Evolutionary conservation across 2,329 filamentous ascomycete genomes (phyloP), one percentile per base, ranked within the genome.

Genomic region (Pyrenophora seminiperda): DNA sequence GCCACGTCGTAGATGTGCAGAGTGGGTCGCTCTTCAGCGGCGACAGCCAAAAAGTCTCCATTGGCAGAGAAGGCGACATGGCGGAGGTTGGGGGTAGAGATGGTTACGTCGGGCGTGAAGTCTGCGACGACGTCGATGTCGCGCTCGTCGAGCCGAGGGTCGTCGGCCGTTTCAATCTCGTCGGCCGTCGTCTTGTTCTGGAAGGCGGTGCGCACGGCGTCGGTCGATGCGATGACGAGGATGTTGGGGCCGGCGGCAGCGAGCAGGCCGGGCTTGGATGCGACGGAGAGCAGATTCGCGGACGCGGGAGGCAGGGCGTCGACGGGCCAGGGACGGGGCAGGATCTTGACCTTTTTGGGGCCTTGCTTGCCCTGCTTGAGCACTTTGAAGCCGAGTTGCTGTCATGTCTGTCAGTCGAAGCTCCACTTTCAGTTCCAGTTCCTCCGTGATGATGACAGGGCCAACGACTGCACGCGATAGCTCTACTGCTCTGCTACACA

Each of bases 31-130:
- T 82, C 79, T 73, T 96, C 90, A 2, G 90, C 90, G 9, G 90
- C 91, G 19, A 97, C 78, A 29, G 96, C 83, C 53, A 99, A 78
- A 61, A 88, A 91, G 62, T 84, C 85, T 69, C 97, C 95, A 65
- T 95, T 90, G n/a, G 90, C 83, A 0, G 91, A 93, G 71, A 99
- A 99, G 13, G 87, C 86, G 15, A 99, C 80, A 71, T 99, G 94
- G 9, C 91, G 95, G 45, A 96, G 83, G 61, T 88, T 86, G 65
- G 89, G 83, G 64, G 95, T 81, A 1, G 85, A 78, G 5, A 97
- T 81, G 51, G 81, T 87, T 42, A 89, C 77, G 69, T 93, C 85
- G 3, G 92, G 88, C 52, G 84, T 77, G 64, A 95, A 95, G 10
- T 80, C 68, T 55, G 88, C 85, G 46, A 88, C 77, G 56, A 92